These are phyloP conservation scores for Lanmaoa pseudosensibilis DNA, from an alignment of 768 basidiomycete genomes.

Conservation along the genomic window DNA sequence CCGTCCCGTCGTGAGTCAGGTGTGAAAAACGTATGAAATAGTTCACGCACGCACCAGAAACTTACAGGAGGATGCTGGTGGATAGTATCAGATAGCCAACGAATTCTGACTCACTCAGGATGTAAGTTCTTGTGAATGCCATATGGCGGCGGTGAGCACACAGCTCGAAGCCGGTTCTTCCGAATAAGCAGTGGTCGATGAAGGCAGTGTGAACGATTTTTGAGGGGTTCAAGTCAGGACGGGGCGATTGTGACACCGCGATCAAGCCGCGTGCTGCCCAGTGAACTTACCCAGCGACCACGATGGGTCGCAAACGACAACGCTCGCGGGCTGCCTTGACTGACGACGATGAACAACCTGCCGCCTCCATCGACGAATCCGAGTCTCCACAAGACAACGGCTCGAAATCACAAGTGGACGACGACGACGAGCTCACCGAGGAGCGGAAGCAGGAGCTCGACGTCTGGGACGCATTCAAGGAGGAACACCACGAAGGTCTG, in stretches of 20 bases:
- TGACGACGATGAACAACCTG: constrained; percentile 27
- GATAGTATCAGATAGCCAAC: not conserved
- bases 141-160: not conserved
- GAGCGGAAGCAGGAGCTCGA: constrained; percentile 54
- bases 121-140: not conserved
- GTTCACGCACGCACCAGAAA: not conserved
- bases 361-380: constrained; percentile 16
- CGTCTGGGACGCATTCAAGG: constrained; percentile 73
- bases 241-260: constrained; percentile 2
- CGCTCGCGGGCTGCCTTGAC: constrained; percentile 42
- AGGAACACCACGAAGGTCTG: constrained; percentile 78
- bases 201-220: not conserved
- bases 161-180: not conserved
- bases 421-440: constrained; percentile 15
- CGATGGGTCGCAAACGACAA: constrained; percentile 46
- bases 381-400: constrained; percentile 9
- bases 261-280: constrained; percentile 4
- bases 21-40: not conserved
- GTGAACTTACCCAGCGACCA: constrained; percentile 1
- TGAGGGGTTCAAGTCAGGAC: not conserved
- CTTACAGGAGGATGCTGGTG: not conserved
- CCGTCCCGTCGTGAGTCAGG: not conserved
- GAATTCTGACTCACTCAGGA: not conserved
- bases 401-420: constrained; percentile 1
- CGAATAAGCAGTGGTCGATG: not conserved